Evolutionary conservation across 345 rosid species (phyloP).

Genomic region (Rhodamnia argentea): DNA sequence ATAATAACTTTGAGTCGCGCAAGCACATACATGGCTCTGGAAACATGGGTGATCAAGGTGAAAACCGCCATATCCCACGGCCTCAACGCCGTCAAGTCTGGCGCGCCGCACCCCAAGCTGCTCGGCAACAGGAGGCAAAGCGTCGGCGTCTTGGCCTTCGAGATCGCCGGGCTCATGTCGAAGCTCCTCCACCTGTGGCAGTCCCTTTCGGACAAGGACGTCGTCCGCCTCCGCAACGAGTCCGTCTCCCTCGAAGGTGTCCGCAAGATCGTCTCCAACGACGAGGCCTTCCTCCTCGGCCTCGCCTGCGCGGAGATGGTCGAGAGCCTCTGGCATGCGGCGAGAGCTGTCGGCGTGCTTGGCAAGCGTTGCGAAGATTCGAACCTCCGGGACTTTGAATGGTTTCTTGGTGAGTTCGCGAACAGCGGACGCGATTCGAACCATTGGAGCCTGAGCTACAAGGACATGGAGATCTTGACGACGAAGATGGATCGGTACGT

Average conservation of each 20-base stretch:
- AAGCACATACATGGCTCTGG: conserved; percentile 58
- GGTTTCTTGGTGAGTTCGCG: conserved; percentile 49
- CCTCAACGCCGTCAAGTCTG: conserved; percentile 28
- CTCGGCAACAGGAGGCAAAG: conserved; percentile 13
- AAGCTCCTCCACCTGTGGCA: conserved; percentile 73
- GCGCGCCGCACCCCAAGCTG: not conserved
- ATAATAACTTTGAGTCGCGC: not conserved
- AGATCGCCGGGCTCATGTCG: conserved; percentile 75
- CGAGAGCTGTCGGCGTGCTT: conserved; percentile 51
- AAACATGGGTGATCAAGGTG: conserved; percentile 67
- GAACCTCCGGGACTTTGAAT: conserved; percentile 37
- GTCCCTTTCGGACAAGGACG: conserved; percentile 63
- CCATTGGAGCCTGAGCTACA: conserved; percentile 46
- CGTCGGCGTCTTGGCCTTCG: conserved; percentile 50
- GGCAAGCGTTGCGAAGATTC: conserved; percentile 42
- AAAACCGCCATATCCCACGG: conserved; percentile 49
- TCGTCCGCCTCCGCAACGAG: conserved; percentile 50
- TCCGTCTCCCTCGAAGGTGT: conserved; percentile 68
- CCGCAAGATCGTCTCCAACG: conserved; percentile 67
- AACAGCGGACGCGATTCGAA: conserved; percentile 52
- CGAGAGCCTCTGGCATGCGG: conserved; percentile 44
- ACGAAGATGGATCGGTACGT: conserved; percentile 78
- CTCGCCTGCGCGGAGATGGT: conserved; percentile 78
- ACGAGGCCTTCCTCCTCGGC: conserved; percentile 70
- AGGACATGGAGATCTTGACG: conserved; percentile 56